Conservation (phyloP, 2,329 filamentous ascomycete species). For the Sporothrix brasiliensis region DNA sequence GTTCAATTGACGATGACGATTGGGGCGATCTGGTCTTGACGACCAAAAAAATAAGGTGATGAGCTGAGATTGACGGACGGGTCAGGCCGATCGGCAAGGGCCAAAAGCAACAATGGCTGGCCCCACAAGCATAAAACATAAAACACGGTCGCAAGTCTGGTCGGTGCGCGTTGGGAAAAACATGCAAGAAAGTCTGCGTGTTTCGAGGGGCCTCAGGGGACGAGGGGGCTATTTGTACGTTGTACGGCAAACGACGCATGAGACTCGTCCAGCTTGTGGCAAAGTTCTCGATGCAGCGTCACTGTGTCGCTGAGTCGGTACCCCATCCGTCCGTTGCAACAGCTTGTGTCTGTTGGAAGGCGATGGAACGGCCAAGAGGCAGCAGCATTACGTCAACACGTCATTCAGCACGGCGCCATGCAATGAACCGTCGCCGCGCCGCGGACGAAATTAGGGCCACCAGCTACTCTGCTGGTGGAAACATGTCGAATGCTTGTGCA, state of each 20-base stretch:
- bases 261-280: too few species aligned
- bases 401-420: too few species aligned
- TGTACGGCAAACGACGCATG: too few species aligned
- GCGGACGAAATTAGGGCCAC: too few species aligned
- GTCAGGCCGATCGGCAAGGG: too few species aligned
- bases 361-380: too few species aligned
- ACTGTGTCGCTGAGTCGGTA: neutral
- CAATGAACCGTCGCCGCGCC: too few species aligned
- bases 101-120: too few species aligned
- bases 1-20: neutral
- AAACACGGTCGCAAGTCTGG: neutral
- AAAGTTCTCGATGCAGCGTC: neutral
- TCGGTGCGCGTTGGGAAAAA: constrained; percentile 1
- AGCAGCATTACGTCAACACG: too few species aligned
- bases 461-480: too few species aligned
- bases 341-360: neutral
- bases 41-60: neutral
- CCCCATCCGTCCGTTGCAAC: neutral
- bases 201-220: constrained; percentile 6
- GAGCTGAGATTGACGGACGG: neutral
- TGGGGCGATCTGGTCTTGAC: neutral
- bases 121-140: too few species aligned
- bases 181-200: neutral
- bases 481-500: too few species aligned
- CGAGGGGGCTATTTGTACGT: neutral